phyloP scores from a whole-genome alignment of 257 asterid species.

The Solanum sejunctum region DNA sequence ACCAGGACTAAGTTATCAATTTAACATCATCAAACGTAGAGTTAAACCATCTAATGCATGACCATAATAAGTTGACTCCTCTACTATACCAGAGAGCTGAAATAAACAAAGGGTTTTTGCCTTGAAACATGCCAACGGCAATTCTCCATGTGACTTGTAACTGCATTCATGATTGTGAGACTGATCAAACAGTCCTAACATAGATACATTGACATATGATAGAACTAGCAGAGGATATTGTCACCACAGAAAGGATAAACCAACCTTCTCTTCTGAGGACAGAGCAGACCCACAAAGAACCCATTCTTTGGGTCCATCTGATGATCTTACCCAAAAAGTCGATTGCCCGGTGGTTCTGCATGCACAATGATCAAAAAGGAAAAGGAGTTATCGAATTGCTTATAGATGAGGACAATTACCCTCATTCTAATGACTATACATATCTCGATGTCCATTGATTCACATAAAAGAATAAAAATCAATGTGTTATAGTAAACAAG shows the following conservation, averaged over 20 bases:
- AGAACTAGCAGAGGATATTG: background rate
- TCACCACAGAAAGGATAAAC: background rate
- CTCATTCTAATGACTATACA: background rate
- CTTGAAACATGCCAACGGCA: background rate
- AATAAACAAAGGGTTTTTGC: background rate
- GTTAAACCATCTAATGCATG: background rate
- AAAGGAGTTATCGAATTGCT: background rate
- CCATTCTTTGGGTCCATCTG: constrained; percentile 41
- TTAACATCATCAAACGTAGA: background rate
- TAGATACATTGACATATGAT: background rate
- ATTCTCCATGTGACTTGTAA: background rate
- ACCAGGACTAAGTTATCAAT: background rate
- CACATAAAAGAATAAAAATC: background rate
- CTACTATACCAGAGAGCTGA: background rate
- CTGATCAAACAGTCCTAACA: background rate
- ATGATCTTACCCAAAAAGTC: constrained; percentile 28
- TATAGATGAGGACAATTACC: background rate
- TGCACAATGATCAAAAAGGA: background rate
- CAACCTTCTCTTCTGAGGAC: constrained; percentile 66
- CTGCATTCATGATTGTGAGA: background rate
- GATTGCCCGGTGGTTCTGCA: constrained; percentile 33
- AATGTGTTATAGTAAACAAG: background rate
- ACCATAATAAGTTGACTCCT: background rate
- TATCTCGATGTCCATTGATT: background rate
- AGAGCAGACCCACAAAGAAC: constrained; percentile 82